phyloP scores from a whole-genome alignment of 441 rosid species.

The Corymbia calophylla region DNA sequence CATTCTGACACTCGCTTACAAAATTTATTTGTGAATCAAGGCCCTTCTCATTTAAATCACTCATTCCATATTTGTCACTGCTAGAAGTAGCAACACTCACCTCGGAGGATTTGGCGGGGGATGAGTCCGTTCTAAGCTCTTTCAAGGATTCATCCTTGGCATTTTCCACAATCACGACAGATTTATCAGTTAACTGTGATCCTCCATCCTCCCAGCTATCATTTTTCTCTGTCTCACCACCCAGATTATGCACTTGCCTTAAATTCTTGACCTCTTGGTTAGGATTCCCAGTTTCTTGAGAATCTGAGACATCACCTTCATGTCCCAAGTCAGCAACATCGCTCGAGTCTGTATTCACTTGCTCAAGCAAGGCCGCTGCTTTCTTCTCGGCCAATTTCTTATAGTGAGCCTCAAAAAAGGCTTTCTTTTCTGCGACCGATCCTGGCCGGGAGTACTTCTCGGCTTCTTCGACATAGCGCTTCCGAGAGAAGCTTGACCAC shows the following conservation, averaged over 20 bases:
- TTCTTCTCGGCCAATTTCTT: background rate
- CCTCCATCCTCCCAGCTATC: background rate
- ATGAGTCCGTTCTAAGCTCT: background rate
- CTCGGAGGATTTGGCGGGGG: background rate
- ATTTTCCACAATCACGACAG: background rate
- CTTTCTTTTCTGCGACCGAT: background rate
- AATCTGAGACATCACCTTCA: background rate
- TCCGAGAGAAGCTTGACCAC: background rate
- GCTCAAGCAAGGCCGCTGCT: background rate
- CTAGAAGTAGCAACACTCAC: background rate
- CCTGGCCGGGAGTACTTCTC: background rate
- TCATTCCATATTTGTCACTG: background rate
- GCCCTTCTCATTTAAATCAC: background rate
- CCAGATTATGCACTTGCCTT: background rate
- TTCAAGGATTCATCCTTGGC: background rate
- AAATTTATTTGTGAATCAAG: background rate
- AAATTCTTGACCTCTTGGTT: background rate
- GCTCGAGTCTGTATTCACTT: background rate
- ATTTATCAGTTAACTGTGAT: background rate
- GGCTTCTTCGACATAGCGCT: background rate
- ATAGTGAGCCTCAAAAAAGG: conserved; percentile 1
- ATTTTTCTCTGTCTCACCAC: background rate
- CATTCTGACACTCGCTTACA: background rate
- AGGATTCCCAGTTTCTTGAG: background rate
- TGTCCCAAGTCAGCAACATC: background rate